These are phyloP conservation scores for Mycena alexandri DNA, from an alignment of 768 basidiomycete genomes.

Conservation along the genomic window DNA sequence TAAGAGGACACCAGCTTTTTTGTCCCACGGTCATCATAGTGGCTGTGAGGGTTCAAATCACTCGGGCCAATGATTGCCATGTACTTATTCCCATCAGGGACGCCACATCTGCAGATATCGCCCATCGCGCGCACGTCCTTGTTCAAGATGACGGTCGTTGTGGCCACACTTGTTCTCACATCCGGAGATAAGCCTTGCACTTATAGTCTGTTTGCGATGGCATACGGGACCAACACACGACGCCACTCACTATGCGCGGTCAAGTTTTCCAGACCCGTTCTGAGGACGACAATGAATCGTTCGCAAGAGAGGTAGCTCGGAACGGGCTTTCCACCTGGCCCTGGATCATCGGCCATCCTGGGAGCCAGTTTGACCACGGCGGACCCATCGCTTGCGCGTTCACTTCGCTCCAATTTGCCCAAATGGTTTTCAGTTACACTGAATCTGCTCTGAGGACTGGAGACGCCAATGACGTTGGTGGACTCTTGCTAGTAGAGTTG, in stretches of 20 bases:
- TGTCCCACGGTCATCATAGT: too few relatives aligned
- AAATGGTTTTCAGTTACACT: background rate
- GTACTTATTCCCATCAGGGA: background rate
- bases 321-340: background rate
- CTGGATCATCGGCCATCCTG: background rate
- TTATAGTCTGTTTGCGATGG: background rate
- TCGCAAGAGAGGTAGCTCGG: background rate
- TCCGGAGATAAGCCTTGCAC: background rate
- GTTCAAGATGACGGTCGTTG: background rate
- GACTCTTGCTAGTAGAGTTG: background rate
- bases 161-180: background rate
- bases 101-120: too few relatives aligned
- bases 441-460: background rate
- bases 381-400: slow-evolving; percentile 5
- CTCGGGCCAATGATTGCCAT: background rate
- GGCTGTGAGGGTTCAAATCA: background rate
- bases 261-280: background rate
- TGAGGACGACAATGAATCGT: background rate
- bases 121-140: background rate
- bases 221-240: background rate
- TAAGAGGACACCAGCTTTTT: too few relatives aligned
- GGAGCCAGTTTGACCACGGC: background rate
- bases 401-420: background rate
- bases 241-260: background rate
- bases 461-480: background rate